Evolutionary conservation across 2,329 filamentous ascomycete species (phyloP), one percentile per base, ranked within the genome.

Genomic region (Venturia aucupariae): DNA sequence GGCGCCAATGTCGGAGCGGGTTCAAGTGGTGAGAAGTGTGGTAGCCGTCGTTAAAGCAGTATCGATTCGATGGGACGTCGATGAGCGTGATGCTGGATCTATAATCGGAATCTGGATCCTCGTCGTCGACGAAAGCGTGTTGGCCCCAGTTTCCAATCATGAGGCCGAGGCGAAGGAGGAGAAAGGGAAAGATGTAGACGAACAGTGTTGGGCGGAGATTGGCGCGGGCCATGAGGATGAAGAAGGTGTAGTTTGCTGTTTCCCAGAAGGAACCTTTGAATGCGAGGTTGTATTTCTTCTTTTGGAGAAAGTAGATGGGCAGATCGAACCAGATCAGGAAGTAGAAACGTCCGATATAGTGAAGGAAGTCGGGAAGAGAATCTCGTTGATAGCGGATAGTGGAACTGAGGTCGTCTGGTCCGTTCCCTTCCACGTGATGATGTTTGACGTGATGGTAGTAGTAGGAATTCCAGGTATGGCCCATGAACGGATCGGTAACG

Each of bases 91-190:
- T 89, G 73, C 89, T 92, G 0, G 87, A 90, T 42, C 89, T 81
- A 70, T 86, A 92, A 71, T 93, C 89, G 0, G 88, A 92, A 70
- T 90, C 84, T 0, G 90, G 90, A 68, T 90, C 86, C 15, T 84
- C 78, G 24, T 86, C 83, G 69, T 93, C 89, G 7, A 93, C 89
- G 67, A 93, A 86, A 1, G 89, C 89, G 72, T 93, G 90, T 72
- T 93, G 90, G 3, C 88, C 90, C 88, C 89, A 93, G 72, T 93
- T 93, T 1, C 90, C 90, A 8, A 90, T 81, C 90, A 92, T 93
- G 67, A 93, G 74, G 0, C 86, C 89, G 22, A 90, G 69, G 0
- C 90, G 82, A 74, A 92, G 81, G 38, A 88, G 73, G 2, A 83
- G 68, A 24, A 92, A 79, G 0, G 90, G 90, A 1, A 91, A 71